Conservation (phyloP, 148 eudicot genomes). For the Pharnaceum exiguum region DNA sequence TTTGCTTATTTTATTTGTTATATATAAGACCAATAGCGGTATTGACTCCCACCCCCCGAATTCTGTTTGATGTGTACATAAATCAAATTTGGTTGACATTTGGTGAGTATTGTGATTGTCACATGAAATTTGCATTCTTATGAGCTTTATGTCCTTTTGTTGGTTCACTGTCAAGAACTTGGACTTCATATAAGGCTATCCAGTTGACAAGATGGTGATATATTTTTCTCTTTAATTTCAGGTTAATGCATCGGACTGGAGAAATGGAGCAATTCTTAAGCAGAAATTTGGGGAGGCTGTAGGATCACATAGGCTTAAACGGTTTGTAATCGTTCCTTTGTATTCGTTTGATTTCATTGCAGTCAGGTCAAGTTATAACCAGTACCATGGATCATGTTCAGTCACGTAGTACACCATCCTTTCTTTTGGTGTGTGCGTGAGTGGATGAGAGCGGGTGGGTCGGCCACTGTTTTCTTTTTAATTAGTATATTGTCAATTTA, state of each 20-base stretch:
- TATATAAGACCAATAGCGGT: no score
- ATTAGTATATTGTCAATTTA: neutral
- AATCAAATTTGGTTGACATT: no score
- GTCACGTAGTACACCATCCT: no score
- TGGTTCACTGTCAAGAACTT: no score
- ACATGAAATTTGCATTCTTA: no score
- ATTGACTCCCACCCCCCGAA: no score
- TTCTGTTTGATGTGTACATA: no score
- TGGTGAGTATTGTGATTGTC: no score
- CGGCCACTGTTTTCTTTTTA: neutral
- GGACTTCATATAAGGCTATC: no score
- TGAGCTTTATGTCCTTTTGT: no score
- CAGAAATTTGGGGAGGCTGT: slow-evolving; percentile 85
- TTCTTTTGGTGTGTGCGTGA: no score
- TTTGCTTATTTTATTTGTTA: no score
- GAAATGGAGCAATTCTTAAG: slow-evolving; percentile 81
- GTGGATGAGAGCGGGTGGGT: neutral
- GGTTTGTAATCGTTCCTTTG: slow-evolving; percentile 37
- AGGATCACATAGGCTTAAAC: slow-evolving; percentile 70
- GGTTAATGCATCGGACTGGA: slow-evolving; percentile 98
- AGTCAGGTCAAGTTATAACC: neutral
- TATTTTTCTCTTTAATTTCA: slow-evolving; percentile 18
- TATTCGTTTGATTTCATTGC: neutral
- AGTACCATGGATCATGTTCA: neutral
- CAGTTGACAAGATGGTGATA: neutral